Percentiles rank a stretch among this genome's conserved stretches.
phyloP scores from a whole-genome alignment of 169 alveolate species.

The Cyclospora cayetanensis region DNA sequence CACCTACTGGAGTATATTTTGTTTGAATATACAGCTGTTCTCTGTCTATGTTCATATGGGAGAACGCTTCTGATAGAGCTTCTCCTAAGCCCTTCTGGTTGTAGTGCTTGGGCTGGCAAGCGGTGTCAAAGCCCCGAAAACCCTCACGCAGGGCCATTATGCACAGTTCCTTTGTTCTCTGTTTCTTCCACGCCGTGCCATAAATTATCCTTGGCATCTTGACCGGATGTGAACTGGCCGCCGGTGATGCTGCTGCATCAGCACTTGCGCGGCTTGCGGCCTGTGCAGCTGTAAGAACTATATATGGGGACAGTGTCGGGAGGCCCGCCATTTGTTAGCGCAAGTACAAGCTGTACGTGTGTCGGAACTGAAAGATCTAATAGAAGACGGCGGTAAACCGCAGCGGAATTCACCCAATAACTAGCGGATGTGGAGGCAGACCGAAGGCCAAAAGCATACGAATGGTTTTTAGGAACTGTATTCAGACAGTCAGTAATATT shows the following conservation, averaged over 20 bases:
- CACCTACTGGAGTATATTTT: slow-evolving; percentile 23
- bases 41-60: background rate
- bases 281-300: background rate
- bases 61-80: background rate
- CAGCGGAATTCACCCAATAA: no score
- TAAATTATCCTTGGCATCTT: slow-evolving; percentile 12
- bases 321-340: background rate
- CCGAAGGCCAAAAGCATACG: no score
- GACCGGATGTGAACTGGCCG: background rate
- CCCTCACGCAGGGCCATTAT: background rate
- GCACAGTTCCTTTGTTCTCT: background rate
- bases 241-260: background rate
- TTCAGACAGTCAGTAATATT: no score
- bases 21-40: slow-evolving; percentile 22
- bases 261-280: background rate
- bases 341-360: no score
- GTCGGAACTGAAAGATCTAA: no score
- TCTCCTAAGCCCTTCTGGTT: slow-evolving; percentile 30
- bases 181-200: slow-evolving; percentile 58
- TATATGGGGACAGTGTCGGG: background rate
- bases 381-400: no score
- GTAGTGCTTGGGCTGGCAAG: slow-evolving; percentile 62
- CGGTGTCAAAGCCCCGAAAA: slow-evolving; percentile 49
- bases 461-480: no score
- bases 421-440: no score